Base-by-base conservation (phyloP, 2,329 filamentous ascomycete genomes). In the Sarocladium oryzae region DNA sequence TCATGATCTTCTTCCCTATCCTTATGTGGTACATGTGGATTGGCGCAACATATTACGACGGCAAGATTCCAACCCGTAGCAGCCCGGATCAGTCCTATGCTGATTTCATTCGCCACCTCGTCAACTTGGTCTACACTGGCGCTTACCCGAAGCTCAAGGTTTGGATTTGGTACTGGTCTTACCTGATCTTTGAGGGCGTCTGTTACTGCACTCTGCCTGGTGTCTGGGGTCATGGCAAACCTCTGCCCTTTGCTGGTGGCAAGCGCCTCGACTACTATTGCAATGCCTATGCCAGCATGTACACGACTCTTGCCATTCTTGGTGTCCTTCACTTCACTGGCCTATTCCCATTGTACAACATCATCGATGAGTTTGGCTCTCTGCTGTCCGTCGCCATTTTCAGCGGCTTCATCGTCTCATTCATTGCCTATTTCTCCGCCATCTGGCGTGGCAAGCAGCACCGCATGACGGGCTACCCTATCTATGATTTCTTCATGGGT, bases 1-100 rank as follows among this genome's bases (percentile, higher is more conserved):
- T 96, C 81, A 97, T 97, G 89, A 78, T 90, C 56, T 82, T 86
- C 41, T 99, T 97, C 70, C 93, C 93, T n/a, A 56, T 85, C 33
- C 79, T 99, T 60, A 97, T 97, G 92, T 96, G 89, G 79, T 97
- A 96, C 73, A 96, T 99, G 91, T 97, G 91, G 91, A 85, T 95
- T 68, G 93, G 93, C 49, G 88, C 92, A 30, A 91, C 85, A 48
- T 96, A 92, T 72, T 99, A 96, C 71, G 75, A 89, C 64, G 92
- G 92, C 59, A 84, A 87, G 56, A 76, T 95, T 49, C 93, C 93
- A 15, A 71, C 73, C 38, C 87, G 82, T 1, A 71, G 72, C 2
- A 66, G 79, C 38, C 46, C 46, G n/a, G 86, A 79, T 37, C 78
- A 95, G 74, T 84, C 76, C 58, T 81, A 81, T 65, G 58, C 63